Base-by-base conservation (phyloP, 2,329 filamentous ascomycete species). In the Cladosporium austrohemisphaericum region DNA sequence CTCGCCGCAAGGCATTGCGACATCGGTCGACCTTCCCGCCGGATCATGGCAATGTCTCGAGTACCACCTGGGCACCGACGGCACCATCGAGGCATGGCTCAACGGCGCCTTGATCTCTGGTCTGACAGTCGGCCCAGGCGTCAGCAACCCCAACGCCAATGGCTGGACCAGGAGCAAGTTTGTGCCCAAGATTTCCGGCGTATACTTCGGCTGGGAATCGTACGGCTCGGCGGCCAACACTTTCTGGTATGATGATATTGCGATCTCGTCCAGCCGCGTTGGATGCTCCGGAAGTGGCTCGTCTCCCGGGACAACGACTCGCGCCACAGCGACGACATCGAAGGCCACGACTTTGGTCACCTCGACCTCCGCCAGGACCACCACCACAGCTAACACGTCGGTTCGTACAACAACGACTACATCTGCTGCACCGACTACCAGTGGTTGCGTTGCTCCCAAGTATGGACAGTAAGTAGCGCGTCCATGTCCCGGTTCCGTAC, bases 141-240 rank as follows among this genome's bases (percentile, higher is more conserved):
- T 67, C 25, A 62, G 68, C 31, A 81, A 82, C 56, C 52, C 66
- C 33, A 78, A 81, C 57, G 74, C 72, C 2, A 71, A 63, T 1
- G 73, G 76, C 58, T 83, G 80, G 80, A 65, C 71, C 55, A 70
- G 74, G 41, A 62, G 54, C 26, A 43, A 33, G 5, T 61, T 71
- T 50, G 76, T 71, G 60, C 78, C 79, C 4, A 76, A 76, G 59
- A 67, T 80, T 48, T 75, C 75, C 0, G 78, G 61, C 6, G 67
- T 82, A 22, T 80, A 83, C 65, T 83, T 83, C 54, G 80, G 80
- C 0, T 83, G 80, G 79, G 80, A 83, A 70, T 77, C 74, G 4
- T 83, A 83, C 55, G 77, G 78, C 8, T 78, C 78, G 1, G 78
- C 79, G 52, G 65, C 69, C 2, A 83, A 83, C 63, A 83, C 80